These are phyloP conservation scores for Volvariella volvacea DNA, from an alignment of 1,284 basidiomycete species.

Conservation along the genomic window DNA sequence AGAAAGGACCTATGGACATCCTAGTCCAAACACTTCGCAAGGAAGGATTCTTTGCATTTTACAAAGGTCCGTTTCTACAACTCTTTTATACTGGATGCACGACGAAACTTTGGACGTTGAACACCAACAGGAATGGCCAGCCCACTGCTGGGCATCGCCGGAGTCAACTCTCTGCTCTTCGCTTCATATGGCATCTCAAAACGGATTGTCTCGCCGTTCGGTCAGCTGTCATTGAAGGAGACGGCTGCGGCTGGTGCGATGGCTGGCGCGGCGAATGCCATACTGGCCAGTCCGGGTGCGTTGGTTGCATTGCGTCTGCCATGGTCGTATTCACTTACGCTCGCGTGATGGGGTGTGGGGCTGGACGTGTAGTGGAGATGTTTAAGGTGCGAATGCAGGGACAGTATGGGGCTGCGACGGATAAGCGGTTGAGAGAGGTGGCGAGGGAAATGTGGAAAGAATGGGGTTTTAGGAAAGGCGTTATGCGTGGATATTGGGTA, in stretches of 20 bases:
- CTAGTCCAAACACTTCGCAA: slow-evolving; percentile 74
- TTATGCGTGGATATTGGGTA: slow-evolving; percentile 97
- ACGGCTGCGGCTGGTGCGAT: slow-evolving; percentile 83
- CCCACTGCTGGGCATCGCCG: slow-evolving; percentile 90
- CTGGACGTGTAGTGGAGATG: slow-evolving; percentile 60
- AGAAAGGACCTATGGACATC: slow-evolving; percentile 94
- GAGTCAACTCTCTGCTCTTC: slow-evolving; percentile 94
- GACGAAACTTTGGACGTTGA: slow-evolving; percentile 1
- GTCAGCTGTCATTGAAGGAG: slow-evolving; percentile 73
- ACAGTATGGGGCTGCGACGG: slow-evolving; percentile 71
- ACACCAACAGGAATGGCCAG: slow-evolving; percentile 74
- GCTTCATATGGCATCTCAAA: slow-evolving; percentile 82
- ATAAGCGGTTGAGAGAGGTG: slow-evolving; percentile 72
- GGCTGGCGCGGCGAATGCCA: slow-evolving; percentile 85
- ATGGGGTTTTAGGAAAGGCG: slow-evolving; percentile 80
- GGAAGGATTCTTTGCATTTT: slow-evolving; percentile 86
- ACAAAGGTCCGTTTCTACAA: slow-evolving; percentile 74
- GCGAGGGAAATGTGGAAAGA: slow-evolving; percentile 78
- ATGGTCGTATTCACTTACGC: no score
- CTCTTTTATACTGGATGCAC: neutral
- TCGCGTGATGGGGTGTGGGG: no score
- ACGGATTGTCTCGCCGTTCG: slow-evolving; percentile 83
- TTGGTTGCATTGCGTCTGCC: no score
- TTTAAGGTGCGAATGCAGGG: slow-evolving; percentile 98
- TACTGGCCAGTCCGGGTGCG: slow-evolving; percentile 83